Conservation (phyloP, 495 filamentous ascomycete species). For the Bacidia rubella region DNA sequence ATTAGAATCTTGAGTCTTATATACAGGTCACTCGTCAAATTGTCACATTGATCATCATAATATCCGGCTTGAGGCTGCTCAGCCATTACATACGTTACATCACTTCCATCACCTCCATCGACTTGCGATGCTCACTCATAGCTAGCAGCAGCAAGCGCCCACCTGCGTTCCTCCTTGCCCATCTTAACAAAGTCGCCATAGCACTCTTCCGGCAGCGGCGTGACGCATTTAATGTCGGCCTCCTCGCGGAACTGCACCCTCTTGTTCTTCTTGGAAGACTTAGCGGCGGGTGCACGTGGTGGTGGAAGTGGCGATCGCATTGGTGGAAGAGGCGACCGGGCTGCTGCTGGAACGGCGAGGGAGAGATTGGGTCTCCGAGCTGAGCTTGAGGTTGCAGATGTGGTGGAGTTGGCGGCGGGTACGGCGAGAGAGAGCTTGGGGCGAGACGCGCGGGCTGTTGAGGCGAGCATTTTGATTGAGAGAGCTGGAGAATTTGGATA, state of each 20-base stretch:
- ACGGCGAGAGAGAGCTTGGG: conserved; percentile 39
- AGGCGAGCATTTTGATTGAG: conserved; percentile 24
- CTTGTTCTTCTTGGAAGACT: conserved; percentile 22
- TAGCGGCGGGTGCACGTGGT: conserved; percentile 29
- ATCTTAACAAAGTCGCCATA: conserved; percentile 34
- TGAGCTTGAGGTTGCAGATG: conserved; percentile 33
- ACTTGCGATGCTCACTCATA: neutral
- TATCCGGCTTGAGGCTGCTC: too few relatives aligned
- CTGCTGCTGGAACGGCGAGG: neutral
- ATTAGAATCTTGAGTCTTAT: neutral
- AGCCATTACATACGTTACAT: too few relatives aligned
- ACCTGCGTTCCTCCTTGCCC: conserved; percentile 36
- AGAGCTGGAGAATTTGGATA: neutral
- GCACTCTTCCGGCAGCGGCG: conserved; percentile 40
- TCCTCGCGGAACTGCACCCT: conserved; percentile 34
- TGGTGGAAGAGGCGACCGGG: conserved; percentile 14
- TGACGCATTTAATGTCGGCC: conserved; percentile 38
- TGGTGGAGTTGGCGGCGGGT: conserved; percentile 32
- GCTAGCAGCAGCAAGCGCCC: conserved; percentile 17
- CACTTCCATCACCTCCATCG: too few relatives aligned
- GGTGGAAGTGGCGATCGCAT: conserved; percentile 26
- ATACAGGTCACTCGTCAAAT: neutral
- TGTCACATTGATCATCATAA: neutral
- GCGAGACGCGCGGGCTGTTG: conserved; percentile 22
- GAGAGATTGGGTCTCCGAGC: conserved; percentile 27